A percentile compares a stretch with the other conserved stretches of the same genome.
These are phyloP conservation scores for Prunus persica DNA, from an alignment of 306 rosid species.

Conservation along the genomic window DNA sequence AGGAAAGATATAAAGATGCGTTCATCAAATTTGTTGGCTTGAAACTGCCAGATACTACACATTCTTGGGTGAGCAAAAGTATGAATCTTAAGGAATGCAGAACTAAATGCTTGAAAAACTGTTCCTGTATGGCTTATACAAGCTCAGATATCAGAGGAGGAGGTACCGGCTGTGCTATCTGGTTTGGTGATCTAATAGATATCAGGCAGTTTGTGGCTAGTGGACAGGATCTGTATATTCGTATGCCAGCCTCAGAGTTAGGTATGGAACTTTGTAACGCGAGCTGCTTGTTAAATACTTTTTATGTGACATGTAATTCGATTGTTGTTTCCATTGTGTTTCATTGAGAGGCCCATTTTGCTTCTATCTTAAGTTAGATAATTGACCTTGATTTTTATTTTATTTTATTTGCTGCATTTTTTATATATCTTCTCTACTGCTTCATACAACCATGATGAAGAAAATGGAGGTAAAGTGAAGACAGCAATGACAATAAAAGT, in stretches of 20 bases:
- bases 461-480: not conserved
- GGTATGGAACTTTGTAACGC: constrained; percentile 6
- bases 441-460: not conserved
- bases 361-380: too few relatives aligned
- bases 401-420: not conserved
- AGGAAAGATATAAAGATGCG: constrained; percentile 23
- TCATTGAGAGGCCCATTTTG: too few relatives aligned
- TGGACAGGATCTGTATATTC: constrained; percentile 39
- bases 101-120: constrained; percentile 41
- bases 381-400: not conserved
- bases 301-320: not conserved
- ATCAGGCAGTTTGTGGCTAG: constrained; percentile 17
- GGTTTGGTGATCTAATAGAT: constrained; percentile 49
- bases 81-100: constrained; percentile 45
- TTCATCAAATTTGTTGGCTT: constrained; percentile 32
- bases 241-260: constrained; percentile 26
- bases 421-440: not conserved
- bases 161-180: constrained; percentile 57
- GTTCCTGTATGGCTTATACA: constrained; percentile 57
- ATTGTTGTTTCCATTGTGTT: too few relatives aligned
- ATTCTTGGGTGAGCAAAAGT: constrained; percentile 40
- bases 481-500: constrained; percentile 1
- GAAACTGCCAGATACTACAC: constrained; percentile 47
- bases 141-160: constrained; percentile 34
- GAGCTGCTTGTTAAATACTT: not conserved